Percentiles rank a stretch among this genome's conserved stretches.
Evolutionary conservation across 2,329 filamentous ascomycete genomes (phyloP).

Genomic region (Diaporthe batatas): DNA sequence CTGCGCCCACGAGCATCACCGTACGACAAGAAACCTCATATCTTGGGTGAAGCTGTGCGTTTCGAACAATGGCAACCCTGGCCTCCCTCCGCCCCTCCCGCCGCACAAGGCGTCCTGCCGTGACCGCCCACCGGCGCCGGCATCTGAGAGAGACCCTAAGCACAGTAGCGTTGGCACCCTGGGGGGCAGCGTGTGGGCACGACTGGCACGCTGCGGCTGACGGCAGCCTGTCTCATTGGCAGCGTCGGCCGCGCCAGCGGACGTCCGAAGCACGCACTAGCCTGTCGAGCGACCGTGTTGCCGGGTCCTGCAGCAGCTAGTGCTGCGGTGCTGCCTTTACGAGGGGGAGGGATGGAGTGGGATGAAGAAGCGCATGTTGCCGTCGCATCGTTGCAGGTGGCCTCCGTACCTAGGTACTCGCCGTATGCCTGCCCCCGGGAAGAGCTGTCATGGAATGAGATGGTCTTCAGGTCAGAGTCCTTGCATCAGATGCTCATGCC

Average conservation of each 20-base stretch:
- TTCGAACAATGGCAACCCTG: background rate
- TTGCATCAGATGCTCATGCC: slow-evolving; percentile 25
- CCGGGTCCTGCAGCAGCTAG: slow-evolving; percentile 20
- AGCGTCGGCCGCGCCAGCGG: slow-evolving; percentile 28
- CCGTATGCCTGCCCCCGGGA: background rate
- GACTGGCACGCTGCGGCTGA: slow-evolving; percentile 17
- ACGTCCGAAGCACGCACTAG: slow-evolving; percentile 25
- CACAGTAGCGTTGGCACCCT: slow-evolving; percentile 11
- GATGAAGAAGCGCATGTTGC: slow-evolving; percentile 7
- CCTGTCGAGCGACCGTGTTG: slow-evolving; percentile 14
- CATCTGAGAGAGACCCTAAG: background rate
- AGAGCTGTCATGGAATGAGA: background rate
- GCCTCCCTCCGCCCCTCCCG: no score
- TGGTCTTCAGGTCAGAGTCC: background rate
- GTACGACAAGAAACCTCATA: background rate
- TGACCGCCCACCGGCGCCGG: slow-evolving; percentile 15
- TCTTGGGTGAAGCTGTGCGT: background rate
- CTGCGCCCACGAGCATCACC: background rate
- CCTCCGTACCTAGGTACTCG: no score
- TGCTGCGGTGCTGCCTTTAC: slow-evolving; percentile 10
- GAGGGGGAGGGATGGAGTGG: background rate
- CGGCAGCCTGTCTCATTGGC: slow-evolving; percentile 6
- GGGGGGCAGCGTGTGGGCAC: background rate
- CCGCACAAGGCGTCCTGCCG: background rate
- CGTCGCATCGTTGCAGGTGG: background rate